phyloP scores from a whole-genome alignment of 768 basidiomycete genomes.

The Xanthoconium stramineum region DNA sequence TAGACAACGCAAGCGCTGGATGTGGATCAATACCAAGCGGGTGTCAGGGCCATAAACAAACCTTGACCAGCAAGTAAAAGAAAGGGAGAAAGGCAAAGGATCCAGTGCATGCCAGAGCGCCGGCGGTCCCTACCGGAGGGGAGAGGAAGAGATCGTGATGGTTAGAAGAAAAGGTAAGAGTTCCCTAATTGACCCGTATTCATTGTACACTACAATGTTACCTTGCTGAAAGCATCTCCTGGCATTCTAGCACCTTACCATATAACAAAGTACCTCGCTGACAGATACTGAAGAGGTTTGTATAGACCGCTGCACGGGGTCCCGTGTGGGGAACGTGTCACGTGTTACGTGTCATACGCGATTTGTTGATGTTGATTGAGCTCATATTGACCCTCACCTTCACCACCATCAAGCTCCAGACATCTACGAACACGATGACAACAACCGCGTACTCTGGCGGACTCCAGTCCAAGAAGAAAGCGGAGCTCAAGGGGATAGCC shows the following conservation, averaged over 20 bases:
- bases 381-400: slow-evolving; percentile 5
- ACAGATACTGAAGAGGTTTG: too few relatives aligned
- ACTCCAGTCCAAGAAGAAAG: slow-evolving; percentile 65
- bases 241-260: too few relatives aligned
- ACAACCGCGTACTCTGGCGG: slow-evolving; percentile 47
- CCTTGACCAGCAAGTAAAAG: slow-evolving; percentile 59
- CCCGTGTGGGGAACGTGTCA: slow-evolving; percentile 9
- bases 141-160: neutral
- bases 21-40: neutral
- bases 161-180: too few relatives aligned
- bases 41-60: slow-evolving; percentile 21
- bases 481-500: slow-evolving; percentile 63
- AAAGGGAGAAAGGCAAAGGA: slow-evolving; percentile 27
- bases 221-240: too few relatives aligned
- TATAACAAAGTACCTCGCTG: too few relatives aligned
- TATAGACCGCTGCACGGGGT: slow-evolving; percentile 10
- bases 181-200: too few relatives aligned
- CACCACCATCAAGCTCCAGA: slow-evolving; percentile 1
- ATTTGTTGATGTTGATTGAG: slow-evolving; percentile 30
- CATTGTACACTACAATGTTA: too few relatives aligned
- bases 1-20: slow-evolving; percentile 45
- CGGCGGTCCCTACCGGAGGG: slow-evolving; percentile 34
- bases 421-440: slow-evolving; percentile 35
- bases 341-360: slow-evolving; percentile 25
- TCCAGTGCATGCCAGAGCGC: slow-evolving; percentile 25